Evolutionary conservation across 257 asterid genomes (phyloP).

Genomic region (Solanum sparsipilum): DNA sequence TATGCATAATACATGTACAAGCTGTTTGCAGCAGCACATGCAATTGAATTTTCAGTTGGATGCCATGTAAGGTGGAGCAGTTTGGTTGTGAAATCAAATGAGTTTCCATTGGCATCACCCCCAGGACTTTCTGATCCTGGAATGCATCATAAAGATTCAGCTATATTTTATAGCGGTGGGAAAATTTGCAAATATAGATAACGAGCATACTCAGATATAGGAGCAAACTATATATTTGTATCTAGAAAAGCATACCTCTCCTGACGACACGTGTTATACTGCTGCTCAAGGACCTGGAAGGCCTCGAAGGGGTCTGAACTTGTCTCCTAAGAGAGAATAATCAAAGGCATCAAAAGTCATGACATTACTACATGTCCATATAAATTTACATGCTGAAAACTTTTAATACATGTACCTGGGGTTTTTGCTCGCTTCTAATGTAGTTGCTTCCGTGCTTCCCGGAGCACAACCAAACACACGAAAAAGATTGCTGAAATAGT

Average conservation of each 20-base stretch:
- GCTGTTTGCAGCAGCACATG: constrained; percentile 99
- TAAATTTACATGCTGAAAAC: background rate
- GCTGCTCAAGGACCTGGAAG: constrained; percentile 80
- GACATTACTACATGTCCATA: background rate
- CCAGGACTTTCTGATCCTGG: constrained; percentile 79
- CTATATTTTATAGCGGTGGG: background rate
- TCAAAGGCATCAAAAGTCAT: background rate
- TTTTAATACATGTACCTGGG: constrained; percentile 40
- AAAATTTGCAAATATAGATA: background rate
- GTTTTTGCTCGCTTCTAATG: constrained; percentile 75
- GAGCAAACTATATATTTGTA: background rate
- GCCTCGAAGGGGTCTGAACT: constrained; percentile 84
- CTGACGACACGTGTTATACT: constrained; percentile 80
- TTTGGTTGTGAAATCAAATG: constrained; percentile 85
- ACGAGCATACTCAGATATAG: background rate
- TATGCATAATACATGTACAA: constrained; percentile 98
- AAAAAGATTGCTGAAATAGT: constrained; percentile 52
- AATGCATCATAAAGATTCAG: background rate
- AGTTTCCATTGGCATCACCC: constrained; percentile 80
- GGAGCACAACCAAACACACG: constrained; percentile 63
- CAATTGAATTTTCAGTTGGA: constrained; percentile 87
- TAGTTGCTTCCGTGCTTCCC: constrained; percentile 60
- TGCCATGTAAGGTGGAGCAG: constrained; percentile 98
- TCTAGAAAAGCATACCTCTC: constrained; percentile 39
- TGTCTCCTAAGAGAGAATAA: constrained; percentile 58